phyloP scores from a whole-genome alignment of 495 filamentous ascomycete genomes.

The Aspergillus indologenus region DNA sequence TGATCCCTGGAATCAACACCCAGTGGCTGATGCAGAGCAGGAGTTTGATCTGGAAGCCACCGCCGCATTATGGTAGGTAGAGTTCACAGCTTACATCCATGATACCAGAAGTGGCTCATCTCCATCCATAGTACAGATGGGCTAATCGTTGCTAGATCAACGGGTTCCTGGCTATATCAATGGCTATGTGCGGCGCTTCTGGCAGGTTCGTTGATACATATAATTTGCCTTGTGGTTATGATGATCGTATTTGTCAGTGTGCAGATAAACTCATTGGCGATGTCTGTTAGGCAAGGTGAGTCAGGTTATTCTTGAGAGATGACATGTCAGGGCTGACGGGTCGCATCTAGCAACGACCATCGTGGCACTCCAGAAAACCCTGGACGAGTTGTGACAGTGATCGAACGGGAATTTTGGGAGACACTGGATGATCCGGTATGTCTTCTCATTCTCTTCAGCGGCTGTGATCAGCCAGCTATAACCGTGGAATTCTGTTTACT shows the following conservation, averaged over 20 bases:
- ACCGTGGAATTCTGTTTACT: neutral
- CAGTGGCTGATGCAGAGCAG: slow-evolving; percentile 41
- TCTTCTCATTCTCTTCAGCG: neutral
- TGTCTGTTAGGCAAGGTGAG: slow-evolving; percentile 34
- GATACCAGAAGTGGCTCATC: too few relatives aligned
- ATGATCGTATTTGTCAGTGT: neutral
- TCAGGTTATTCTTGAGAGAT: neutral
- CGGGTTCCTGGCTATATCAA: slow-evolving; percentile 87
- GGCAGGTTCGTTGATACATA: slow-evolving; percentile 68
- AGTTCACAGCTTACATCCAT: too few relatives aligned
- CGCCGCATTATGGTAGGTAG: slow-evolving; percentile 83
- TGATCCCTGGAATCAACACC: neutral
- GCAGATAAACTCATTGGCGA: neutral
- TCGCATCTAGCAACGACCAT: slow-evolving; percentile 71
- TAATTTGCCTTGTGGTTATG: slow-evolving; percentile 7
- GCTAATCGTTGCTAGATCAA: slow-evolving; percentile 56
- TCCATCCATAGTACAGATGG: neutral
- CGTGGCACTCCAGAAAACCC: slow-evolving; percentile 84
- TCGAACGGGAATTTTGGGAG: slow-evolving; percentile 77
- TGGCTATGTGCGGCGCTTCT: slow-evolving; percentile 94
- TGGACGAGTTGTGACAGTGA: slow-evolving; percentile 90
- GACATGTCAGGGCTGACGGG: neutral
- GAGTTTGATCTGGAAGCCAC: slow-evolving; percentile 97
- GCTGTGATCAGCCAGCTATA: neutral
- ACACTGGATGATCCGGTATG: slow-evolving; percentile 62